A percentile compares a stretch with the other conserved stretches of the same genome.
phyloP scores from a whole-genome alignment of 768 basidiomycete genomes.

The Psilocybe cubensis region DNA sequence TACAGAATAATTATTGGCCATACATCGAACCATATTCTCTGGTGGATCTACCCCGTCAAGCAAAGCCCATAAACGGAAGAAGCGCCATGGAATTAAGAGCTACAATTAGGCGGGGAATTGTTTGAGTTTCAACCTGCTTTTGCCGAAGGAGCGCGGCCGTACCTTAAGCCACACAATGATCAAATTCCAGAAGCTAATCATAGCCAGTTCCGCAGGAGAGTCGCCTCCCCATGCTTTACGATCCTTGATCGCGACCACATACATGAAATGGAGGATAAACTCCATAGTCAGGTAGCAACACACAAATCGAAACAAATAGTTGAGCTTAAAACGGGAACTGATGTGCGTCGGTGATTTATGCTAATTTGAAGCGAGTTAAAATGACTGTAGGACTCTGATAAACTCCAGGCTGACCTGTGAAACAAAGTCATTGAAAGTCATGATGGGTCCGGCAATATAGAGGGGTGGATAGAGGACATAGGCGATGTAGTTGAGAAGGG shows the following conservation, averaged over 20 bases:
- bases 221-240: constrained; percentile 79
- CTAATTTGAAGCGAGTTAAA: constrained; percentile 36
- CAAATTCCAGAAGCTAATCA: constrained; percentile 98
- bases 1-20: constrained; percentile 95
- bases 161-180: constrained; percentile 98
- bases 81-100: constrained; percentile 95
- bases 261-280: constrained; percentile 90
- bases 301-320: constrained; percentile 75
- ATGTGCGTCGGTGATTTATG: constrained; percentile 61
- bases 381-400: not conserved
- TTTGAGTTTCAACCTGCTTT: not conserved
- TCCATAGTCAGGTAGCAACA: constrained; percentile 85
- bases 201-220: constrained; percentile 78
- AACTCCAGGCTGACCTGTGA: constrained; percentile 71
- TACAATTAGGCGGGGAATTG: constrained; percentile 31
- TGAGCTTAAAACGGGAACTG: constrained; percentile 36
- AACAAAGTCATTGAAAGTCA: constrained; percentile 94
- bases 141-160: constrained; percentile 18
- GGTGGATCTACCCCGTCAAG: constrained; percentile 89
- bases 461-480: constrained; percentile 93
- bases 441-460: constrained; percentile 95
- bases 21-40: constrained; percentile 99
- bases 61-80: constrained; percentile 94
- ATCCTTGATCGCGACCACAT: constrained; percentile 96
- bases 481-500: constrained; percentile 73